phyloP scores from a whole-genome alignment of 1,284 basidiomycete genomes.

The Moesziomyces sp. region DNA sequence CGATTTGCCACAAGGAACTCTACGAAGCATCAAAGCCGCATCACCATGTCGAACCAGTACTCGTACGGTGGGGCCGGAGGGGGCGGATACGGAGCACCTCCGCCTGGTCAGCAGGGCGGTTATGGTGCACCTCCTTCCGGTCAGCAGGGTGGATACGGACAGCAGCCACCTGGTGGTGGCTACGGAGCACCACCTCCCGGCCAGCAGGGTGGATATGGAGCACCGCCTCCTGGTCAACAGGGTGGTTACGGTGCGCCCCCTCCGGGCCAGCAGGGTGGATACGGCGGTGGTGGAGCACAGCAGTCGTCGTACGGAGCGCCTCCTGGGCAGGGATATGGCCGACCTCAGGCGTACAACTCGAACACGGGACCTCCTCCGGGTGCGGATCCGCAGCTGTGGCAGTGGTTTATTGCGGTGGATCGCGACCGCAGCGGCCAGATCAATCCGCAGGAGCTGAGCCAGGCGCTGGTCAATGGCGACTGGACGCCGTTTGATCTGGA shows the following conservation, averaged over 20 bases:
- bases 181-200: constrained; percentile 42
- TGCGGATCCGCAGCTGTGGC: constrained; percentile 62
- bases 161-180: constrained; percentile 33
- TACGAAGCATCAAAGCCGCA: not conserved
- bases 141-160: constrained; percentile 22
- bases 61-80: constrained; percentile 41
- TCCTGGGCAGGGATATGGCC: constrained; percentile 11
- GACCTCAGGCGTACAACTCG: constrained; percentile 47
- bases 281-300: constrained; percentile 14
- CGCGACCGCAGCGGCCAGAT: constrained; percentile 55
- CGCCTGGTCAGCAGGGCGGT: constrained; percentile 4
- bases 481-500: constrained; percentile 58
- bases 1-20: too few species aligned
- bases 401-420: constrained; percentile 61
- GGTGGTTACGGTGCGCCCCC: constrained; percentile 34
- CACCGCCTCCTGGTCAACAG: constrained; percentile 28
- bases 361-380: constrained; percentile 55
- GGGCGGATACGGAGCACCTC: constrained; percentile 14
- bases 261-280: constrained; percentile 26
- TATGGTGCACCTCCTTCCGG: constrained; percentile 21
- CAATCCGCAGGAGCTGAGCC: constrained; percentile 52
- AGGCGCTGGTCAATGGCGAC: constrained; percentile 62
- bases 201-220: constrained; percentile 38
- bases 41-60: constrained; percentile 49
- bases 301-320: constrained; percentile 19